Evolutionary conservation across 2,329 filamentous ascomycete genomes (phyloP).

Genomic region (Ophiocordyceps camponoti-rufipedis): DNA sequence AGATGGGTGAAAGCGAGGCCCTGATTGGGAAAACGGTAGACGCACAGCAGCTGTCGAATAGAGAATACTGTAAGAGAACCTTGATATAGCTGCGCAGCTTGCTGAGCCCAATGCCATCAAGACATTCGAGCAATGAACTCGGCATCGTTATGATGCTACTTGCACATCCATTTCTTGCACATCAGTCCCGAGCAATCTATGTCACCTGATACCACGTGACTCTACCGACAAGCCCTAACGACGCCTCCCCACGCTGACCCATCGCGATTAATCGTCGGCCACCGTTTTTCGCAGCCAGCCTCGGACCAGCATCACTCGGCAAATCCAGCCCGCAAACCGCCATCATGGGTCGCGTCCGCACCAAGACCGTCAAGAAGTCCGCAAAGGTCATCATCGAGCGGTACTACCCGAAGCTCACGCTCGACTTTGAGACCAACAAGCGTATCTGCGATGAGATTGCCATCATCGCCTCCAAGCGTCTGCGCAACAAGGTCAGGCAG

Average conservation of each 20-base stretch:
- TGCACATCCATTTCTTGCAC: too few relatives aligned
- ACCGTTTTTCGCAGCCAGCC: background rate
- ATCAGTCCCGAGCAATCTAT: background rate
- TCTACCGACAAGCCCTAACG: background rate
- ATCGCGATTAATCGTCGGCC: background rate
- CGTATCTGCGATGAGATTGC: slow-evolving; percentile 99
- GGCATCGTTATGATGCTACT: too few relatives aligned
- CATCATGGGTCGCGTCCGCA: slow-evolving; percentile 55
- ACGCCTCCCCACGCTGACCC: background rate
- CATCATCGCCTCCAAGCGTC: slow-evolving; percentile 96
- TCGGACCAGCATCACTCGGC: background rate
- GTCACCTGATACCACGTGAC: background rate
- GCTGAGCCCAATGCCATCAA: too few relatives aligned
- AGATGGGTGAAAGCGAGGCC: too few relatives aligned
- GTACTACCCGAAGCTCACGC: slow-evolving; percentile 92
- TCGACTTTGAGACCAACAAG: slow-evolving; percentile 99
- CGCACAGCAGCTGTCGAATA: too few relatives aligned
- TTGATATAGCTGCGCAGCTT: too few relatives aligned
- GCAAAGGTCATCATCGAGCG: slow-evolving; percentile 99
- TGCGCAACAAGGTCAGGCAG: slow-evolving; percentile 81
- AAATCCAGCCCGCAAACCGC: slow-evolving; percentile 24
- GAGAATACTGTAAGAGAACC: too few relatives aligned
- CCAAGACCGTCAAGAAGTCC: slow-evolving; percentile 55
- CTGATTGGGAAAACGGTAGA: too few relatives aligned
- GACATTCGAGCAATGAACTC: too few relatives aligned